Evolutionary conservation across 176 grass and related monocot genomes (phyloP).

Genomic region (Oryza glumipatula): DNA sequence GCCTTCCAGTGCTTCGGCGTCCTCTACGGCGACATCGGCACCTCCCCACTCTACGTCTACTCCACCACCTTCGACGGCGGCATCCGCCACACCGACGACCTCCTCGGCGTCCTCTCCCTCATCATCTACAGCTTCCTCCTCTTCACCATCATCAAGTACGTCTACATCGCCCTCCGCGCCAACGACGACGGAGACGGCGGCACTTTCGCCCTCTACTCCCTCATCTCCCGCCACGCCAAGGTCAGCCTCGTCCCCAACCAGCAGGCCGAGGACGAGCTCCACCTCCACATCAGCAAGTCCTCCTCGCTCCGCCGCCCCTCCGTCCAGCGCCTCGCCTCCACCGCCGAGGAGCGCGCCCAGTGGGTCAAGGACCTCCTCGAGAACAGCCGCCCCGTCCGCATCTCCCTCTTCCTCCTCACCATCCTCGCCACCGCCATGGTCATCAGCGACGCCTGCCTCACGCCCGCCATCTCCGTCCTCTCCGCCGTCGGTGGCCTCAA

Average conservation of each 20-base stretch:
- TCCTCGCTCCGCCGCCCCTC: constrained; percentile 4
- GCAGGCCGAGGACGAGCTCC: constrained; percentile 57
- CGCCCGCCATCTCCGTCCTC: constrained; percentile 74
- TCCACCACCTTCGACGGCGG: constrained; percentile 61
- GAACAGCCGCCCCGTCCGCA: constrained; percentile 36
- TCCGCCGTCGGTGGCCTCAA: constrained; percentile 56
- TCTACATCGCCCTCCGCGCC: constrained; percentile 65
- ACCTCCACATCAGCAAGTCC: not conserved
- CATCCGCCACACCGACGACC: constrained; percentile 52
- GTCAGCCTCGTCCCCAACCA: constrained; percentile 69
- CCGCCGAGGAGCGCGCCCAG: constrained; percentile 41
- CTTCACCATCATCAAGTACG: constrained; percentile 68
- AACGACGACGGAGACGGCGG: constrained; percentile 77
- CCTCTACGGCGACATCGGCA: constrained; percentile 77
- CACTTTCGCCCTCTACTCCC: constrained; percentile 74
- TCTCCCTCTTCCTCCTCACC: constrained; percentile 61
- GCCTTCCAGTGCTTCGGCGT: constrained; percentile 76
- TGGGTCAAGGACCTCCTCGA: constrained; percentile 61
- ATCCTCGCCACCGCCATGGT: constrained; percentile 79
- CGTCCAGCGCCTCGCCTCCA: constrained; percentile 44
- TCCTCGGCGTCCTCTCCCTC: constrained; percentile 74
- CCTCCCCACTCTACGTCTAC: constrained; percentile 75
- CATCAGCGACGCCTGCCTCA: constrained; percentile 77
- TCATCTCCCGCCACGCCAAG: constrained; percentile 71
- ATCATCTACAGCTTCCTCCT: constrained; percentile 72